Evolutionary conservation across 1,284 basidiomycete species (phyloP).

Genomic region (Tausonia pullulans): DNA sequence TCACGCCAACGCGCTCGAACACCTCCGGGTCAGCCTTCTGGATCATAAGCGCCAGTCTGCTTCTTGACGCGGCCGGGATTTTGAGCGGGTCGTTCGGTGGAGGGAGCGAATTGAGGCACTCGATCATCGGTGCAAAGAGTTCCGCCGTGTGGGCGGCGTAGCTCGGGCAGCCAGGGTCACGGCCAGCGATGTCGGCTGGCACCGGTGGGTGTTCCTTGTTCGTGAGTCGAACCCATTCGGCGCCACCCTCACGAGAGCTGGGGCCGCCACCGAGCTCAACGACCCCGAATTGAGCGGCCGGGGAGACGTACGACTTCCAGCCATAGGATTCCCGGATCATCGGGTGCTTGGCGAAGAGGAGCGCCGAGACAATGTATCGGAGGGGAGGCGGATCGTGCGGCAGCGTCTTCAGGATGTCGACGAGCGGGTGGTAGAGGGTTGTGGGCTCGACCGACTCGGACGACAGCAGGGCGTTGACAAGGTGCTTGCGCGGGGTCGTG

Average conservation of each 20-base stretch:
- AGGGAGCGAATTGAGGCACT: slow-evolving; percentile 3
- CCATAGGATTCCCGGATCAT: slow-evolving; percentile 4
- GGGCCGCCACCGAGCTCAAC: slow-evolving; percentile 2
- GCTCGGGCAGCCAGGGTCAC: background rate
- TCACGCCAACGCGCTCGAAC: background rate
- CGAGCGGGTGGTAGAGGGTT: slow-evolving; percentile 4
- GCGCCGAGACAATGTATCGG: slow-evolving; percentile 10
- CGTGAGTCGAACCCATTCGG: slow-evolving; percentile 3
- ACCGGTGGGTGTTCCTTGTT: background rate
- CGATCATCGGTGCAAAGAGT: slow-evolving; percentile 7
- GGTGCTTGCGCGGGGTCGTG: slow-evolving; percentile 7
- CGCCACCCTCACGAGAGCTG: background rate
- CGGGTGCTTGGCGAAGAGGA: slow-evolving; percentile 7
- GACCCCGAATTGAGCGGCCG: slow-evolving; percentile 5
- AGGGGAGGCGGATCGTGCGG: slow-evolving; percentile 5
- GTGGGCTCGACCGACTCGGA: background rate
- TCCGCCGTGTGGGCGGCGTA: slow-evolving; percentile 7
- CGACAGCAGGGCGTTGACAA: background rate
- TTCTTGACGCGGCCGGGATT: background rate
- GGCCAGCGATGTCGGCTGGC: background rate
- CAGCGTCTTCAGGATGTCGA: slow-evolving; percentile 6
- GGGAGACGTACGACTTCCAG: slow-evolving; percentile 7
- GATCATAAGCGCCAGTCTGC: background rate
- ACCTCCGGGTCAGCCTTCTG: background rate
- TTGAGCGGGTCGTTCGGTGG: slow-evolving; percentile 2